These are phyloP conservation scores for Aspergillus bombycis DNA, from an alignment of 2,329 filamentous ascomycete genomes.

Conservation along the genomic window DNA sequence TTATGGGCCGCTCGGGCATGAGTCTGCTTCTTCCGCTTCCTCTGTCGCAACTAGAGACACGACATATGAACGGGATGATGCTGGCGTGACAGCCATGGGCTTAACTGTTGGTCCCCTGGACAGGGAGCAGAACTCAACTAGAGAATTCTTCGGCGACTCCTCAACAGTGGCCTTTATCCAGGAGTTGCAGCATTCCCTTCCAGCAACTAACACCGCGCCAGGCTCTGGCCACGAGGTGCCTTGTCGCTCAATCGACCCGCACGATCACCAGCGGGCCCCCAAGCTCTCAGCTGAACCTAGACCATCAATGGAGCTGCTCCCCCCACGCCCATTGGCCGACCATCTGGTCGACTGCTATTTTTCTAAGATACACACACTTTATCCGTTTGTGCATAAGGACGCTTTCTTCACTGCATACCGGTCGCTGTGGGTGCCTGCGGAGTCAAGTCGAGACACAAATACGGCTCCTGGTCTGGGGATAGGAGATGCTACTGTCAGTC, in stretches of 20 bases:
- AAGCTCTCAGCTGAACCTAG: not conserved
- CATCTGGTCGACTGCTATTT: conserved; percentile 2
- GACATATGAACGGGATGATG: not conserved
- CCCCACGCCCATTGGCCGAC: not conserved
- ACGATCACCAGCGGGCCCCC: not conserved
- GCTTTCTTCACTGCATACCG: not conserved
- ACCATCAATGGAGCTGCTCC: not conserved
- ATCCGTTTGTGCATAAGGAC: not conserved
- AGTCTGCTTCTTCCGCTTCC: not conserved
- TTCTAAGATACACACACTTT: conserved; percentile 1
- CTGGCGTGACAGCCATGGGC: conserved; percentile 1
- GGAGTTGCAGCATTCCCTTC: not conserved
- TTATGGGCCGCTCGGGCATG: not conserved
- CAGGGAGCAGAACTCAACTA: not conserved
- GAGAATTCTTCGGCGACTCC: not conserved
- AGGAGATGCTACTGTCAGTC: not conserved
- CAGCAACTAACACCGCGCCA: not conserved
- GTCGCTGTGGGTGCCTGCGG: not conserved
- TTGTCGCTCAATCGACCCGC: not conserved
- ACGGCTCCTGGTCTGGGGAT: not conserved
- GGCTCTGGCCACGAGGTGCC: not conserved
- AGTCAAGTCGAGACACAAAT: not conserved
- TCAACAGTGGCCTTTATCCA: conserved; percentile 1
- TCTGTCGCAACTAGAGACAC: not conserved
- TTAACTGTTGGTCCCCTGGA: not conserved